These are phyloP conservation scores for Triangularia verruculosa DNA, from an alignment of 2,329 filamentous ascomycete species.

Conservation along the genomic window DNA sequence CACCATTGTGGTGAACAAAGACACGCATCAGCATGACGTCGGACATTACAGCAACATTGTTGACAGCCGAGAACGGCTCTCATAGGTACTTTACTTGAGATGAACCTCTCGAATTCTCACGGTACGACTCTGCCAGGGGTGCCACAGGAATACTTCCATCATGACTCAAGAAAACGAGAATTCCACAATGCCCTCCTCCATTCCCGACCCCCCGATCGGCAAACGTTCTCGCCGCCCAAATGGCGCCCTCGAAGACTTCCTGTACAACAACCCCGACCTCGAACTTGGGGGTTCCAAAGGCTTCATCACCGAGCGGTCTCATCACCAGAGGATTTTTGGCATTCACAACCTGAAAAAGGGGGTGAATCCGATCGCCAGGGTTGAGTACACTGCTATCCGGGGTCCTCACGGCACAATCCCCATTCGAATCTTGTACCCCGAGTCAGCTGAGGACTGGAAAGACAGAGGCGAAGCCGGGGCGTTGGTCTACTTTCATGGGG, in stretches of 20 bases:
- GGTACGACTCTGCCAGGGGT: background rate
- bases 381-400: conserved; percentile 19
- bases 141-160: background rate
- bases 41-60: background rate
- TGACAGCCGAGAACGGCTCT: background rate
- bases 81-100: background rate
- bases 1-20: background rate
- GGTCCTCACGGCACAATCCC: conserved; percentile 19
- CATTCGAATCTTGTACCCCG: conserved; percentile 15
- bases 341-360: conserved; percentile 8
- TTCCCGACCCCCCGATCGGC: conserved; percentile 9
- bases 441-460: conserved; percentile 1
- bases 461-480: conserved; percentile 10
- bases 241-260: conserved; percentile 12
- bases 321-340: conserved; percentile 15
- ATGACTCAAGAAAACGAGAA: background rate
- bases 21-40: background rate
- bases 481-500: conserved; percentile 19
- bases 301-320: conserved; percentile 11
- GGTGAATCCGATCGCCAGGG: conserved; percentile 11
- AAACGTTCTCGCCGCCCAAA: conserved; percentile 12
- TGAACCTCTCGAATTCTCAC: background rate
- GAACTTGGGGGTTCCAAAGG: conserved; percentile 14
- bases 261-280: conserved; percentile 15
- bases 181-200: background rate